Evolutionary conservation across 768 basidiomycete genomes (phyloP).

Genomic region (Hygrocybe punicea): DNA sequence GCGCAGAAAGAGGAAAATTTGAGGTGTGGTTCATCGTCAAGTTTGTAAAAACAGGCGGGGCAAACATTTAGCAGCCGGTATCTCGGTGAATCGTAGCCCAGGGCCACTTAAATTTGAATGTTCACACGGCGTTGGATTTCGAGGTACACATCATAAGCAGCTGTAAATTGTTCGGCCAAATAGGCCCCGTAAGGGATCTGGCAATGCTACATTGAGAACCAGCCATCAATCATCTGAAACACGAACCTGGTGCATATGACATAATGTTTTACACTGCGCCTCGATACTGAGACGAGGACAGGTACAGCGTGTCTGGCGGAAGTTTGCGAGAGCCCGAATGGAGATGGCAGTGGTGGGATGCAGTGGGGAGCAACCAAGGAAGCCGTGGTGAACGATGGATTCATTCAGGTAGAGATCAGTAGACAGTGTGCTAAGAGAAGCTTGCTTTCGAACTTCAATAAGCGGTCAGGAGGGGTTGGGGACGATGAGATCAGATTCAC

Average conservation of each 20-base stretch:
- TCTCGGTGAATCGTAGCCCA: conserved; percentile 20
- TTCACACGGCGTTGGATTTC: conserved; percentile 11
- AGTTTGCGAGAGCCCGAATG: conserved; percentile 22
- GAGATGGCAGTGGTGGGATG: conserved; percentile 18
- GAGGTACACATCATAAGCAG: conserved; percentile 26
- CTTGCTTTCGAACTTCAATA: background rate
- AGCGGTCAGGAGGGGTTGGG: background rate
- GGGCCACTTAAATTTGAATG: conserved; percentile 12
- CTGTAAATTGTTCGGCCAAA: conserved; percentile 21
- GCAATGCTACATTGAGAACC: background rate
- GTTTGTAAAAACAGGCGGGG: conserved; percentile 27
- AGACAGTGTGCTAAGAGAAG: background rate
- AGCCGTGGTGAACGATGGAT: conserved; percentile 18
- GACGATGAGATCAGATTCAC: background rate
- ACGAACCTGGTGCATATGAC: conserved; percentile 24
- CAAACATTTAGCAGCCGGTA: conserved; percentile 28
- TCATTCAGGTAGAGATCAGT: background rate
- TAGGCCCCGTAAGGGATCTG: conserved; percentile 15
- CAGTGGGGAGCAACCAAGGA: conserved; percentile 25
- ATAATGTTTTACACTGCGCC: conserved; percentile 27
- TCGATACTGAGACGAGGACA: conserved; percentile 28
- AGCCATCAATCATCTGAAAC: background rate
- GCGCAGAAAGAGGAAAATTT: background rate
- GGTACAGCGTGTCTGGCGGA: conserved; percentile 12
- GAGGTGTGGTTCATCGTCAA: background rate